phyloP scores from a whole-genome alignment of 2,329 filamentous ascomycete species.

The Talaromyces marneffei region DNA sequence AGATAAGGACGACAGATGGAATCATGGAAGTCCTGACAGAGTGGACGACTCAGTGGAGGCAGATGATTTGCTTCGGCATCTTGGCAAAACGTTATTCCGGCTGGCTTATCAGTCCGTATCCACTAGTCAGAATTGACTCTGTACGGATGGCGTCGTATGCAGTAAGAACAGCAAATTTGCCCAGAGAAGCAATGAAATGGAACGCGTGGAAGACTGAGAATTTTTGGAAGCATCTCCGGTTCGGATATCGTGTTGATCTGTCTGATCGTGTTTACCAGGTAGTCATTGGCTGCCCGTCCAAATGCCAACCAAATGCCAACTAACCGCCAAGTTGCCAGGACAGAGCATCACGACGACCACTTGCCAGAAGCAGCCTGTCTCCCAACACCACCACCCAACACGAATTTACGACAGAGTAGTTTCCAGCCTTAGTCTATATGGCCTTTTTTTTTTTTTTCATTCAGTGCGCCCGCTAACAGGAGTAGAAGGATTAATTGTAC shows the following conservation, averaged over 20 bases:
- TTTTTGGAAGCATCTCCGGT: background rate
- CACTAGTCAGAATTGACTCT: too few relatives aligned
- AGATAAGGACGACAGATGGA: background rate
- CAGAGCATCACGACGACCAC: background rate
- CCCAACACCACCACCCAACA: background rate
- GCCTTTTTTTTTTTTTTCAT: background rate
- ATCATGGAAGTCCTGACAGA: background rate
- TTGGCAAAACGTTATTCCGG: background rate
- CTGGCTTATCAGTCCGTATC: background rate
- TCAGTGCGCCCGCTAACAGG: background rate
- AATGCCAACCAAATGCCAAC: too few relatives aligned
- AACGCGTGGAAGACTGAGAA: background rate
- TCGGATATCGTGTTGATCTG: background rate
- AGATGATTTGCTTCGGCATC: background rate
- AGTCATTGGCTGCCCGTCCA: background rate
- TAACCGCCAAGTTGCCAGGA: background rate
- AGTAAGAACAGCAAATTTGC: too few relatives aligned
- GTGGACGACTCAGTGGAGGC: background rate
- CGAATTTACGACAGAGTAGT: background rate
- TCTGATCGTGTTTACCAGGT: background rate
- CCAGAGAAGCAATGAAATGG: background rate
- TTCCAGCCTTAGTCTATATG: background rate
- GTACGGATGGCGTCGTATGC: too few relatives aligned
- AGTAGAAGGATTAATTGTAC: background rate
- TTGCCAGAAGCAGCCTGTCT: background rate